Conservation (phyloP, 148 eudicot genomes). For the Euryodendron excelsum region DNA sequence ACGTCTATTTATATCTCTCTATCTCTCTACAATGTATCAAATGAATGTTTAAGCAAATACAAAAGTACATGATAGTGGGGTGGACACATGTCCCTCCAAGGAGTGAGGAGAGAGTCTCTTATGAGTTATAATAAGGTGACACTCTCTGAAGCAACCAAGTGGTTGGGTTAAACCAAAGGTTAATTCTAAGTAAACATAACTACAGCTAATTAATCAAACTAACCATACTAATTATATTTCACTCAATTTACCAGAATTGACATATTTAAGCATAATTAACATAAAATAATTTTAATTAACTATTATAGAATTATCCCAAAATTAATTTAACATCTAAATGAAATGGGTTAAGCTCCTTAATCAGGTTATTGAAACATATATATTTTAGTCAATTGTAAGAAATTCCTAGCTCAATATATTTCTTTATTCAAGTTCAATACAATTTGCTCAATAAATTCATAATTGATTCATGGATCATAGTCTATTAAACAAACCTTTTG, state of each 20-base stretch:
- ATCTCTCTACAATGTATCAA: no score
- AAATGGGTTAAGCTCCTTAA: not conserved
- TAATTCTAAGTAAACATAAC: no score
- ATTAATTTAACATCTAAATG: not conserved
- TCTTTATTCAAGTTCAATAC: not conserved
- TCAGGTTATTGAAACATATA: not conserved
- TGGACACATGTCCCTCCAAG: not conserved
- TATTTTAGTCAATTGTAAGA: not conserved
- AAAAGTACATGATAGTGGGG: no score
- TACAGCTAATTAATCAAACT: no score
- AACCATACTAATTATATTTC: no score
- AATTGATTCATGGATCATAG: not conserved
- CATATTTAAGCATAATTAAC: no score
- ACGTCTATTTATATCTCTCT: not conserved
- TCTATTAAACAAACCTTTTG: not conserved
- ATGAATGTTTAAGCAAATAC: no score
- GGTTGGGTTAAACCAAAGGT: not conserved
- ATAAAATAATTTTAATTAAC: no score
- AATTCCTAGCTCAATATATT: not conserved
- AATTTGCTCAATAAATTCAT: not conserved
- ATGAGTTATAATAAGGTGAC: no score
- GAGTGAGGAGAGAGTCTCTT: no score
- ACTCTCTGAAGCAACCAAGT: not conserved
- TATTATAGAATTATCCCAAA: not conserved
- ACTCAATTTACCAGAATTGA: no score